phyloP scores from a whole-genome alignment of 225 moss, liverwort and hornwort species.

The Antitrichia curtipendula region DNA sequence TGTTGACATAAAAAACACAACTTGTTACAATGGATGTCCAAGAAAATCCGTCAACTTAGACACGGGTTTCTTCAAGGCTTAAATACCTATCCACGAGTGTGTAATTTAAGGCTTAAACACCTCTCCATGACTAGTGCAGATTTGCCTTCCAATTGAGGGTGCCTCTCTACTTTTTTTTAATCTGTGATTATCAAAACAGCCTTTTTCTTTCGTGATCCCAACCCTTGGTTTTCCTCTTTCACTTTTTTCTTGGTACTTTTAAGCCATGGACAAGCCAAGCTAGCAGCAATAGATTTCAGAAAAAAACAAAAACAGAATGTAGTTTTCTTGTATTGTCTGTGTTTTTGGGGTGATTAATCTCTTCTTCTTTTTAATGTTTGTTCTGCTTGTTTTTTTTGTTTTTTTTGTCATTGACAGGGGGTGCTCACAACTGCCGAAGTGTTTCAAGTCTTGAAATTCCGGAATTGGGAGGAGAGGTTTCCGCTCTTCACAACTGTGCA shows the following conservation, averaged over 20 bases:
- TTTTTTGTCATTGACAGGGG: slow-evolving; percentile 20
- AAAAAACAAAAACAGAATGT: not conserved
- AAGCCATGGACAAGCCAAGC: not conserved
- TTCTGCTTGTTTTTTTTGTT: not conserved
- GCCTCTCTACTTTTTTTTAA: not conserved
- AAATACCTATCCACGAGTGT: too few relatives aligned
- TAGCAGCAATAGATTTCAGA: not conserved
- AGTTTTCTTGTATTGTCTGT: not conserved
- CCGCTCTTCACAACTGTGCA: slow-evolving; percentile 58
- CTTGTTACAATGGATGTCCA: too few relatives aligned
- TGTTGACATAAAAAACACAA: too few relatives aligned
- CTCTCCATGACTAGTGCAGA: not conserved
- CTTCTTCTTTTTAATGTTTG: too few relatives aligned
- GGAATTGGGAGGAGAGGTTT: slow-evolving; percentile 39
- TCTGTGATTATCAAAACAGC: not conserved
- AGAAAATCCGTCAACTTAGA: too few relatives aligned
- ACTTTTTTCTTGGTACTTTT: not conserved
- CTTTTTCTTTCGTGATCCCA: not conserved
- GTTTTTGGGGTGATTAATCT: not conserved
- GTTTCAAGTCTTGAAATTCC: slow-evolving; percentile 40
- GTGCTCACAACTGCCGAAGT: slow-evolving; percentile 59
- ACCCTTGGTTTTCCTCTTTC: not conserved
- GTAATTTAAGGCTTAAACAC: not conserved
- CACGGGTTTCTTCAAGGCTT: too few relatives aligned
- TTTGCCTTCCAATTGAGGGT: not conserved